phyloP scores from a whole-genome alignment of 2,329 filamentous ascomycete genomes.

The Nothophoma quercina region DNA sequence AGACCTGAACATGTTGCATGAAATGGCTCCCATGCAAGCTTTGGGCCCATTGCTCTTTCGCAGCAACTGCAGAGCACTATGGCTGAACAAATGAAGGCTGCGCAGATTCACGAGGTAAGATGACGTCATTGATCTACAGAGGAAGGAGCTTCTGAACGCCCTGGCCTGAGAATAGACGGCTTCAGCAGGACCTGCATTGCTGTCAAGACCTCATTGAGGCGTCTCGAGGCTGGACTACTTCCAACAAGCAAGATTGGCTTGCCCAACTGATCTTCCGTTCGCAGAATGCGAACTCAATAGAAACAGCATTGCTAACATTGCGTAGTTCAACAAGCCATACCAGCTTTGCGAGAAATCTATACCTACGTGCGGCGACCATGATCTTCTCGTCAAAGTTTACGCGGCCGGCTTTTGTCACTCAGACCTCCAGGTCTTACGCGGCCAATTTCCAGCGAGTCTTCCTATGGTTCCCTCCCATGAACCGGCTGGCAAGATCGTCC shows the following conservation, averaged over 20 bases:
- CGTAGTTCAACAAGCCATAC: constrained; percentile 28
- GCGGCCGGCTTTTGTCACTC: constrained; percentile 42
- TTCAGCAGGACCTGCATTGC: no score
- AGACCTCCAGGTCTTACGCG: constrained; percentile 36
- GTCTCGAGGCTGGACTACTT: no score
- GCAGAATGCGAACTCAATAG: no score
- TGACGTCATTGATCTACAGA: constrained; percentile 17
- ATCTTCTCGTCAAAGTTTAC: constrained; percentile 31
- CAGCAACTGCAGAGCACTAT: not conserved
- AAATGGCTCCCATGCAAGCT: not conserved
- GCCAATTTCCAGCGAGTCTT: constrained; percentile 29
- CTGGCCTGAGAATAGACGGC: no score
- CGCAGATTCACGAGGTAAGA: constrained; percentile 26
- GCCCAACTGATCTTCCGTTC: no score
- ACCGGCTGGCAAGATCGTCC: constrained; percentile 41
- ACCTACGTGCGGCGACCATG: constrained; percentile 28
- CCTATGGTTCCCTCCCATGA: constrained; percentile 47
- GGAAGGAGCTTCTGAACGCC: no score
- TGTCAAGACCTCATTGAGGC: no score
- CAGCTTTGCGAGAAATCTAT: constrained; percentile 22
- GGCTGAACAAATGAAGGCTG: constrained; percentile 27
- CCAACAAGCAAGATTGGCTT: no score
- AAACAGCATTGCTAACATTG: not conserved
- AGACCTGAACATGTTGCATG: not conserved
- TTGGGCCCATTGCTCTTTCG: not conserved